Evolutionary conservation across 306 rosid species (phyloP).

Genomic region (Sicyos edulis): DNA sequence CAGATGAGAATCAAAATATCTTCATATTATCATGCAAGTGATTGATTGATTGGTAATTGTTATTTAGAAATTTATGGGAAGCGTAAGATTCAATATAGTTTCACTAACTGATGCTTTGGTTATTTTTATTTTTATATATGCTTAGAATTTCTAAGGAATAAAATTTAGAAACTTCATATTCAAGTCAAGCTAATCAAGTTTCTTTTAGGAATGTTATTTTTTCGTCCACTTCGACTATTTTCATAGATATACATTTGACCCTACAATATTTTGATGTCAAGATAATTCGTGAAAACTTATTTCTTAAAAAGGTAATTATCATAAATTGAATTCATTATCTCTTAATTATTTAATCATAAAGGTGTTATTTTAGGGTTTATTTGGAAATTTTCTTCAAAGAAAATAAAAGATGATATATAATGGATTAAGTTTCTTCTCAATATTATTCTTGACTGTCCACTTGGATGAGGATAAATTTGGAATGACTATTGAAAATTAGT

Average conservation of each 20-base stretch:
- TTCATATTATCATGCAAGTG: not conserved
- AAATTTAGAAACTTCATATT: not conserved
- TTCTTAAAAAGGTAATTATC: too few relatives aligned
- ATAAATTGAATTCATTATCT: too few relatives aligned
- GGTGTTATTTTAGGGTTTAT: too few relatives aligned
- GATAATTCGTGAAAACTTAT: too few relatives aligned
- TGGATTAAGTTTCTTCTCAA: not conserved
- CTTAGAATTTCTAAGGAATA: not conserved
- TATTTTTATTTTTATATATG: not conserved
- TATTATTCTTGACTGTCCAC: too few relatives aligned
- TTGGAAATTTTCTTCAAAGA: not conserved
- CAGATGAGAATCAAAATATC: conserved; percentile 11
- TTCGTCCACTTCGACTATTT: too few relatives aligned
- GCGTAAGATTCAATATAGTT: not conserved
- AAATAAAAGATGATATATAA: too few relatives aligned
- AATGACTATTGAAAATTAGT: too few relatives aligned
- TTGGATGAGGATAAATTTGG: too few relatives aligned
- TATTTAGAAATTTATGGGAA: conserved; percentile 1
- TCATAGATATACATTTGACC: too few relatives aligned
- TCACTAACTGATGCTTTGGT: not conserved
- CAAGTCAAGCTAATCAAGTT: not conserved
- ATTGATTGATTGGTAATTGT: not conserved
- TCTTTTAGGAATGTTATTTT: not conserved
- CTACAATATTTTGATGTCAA: too few relatives aligned
- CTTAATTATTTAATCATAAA: too few relatives aligned